phyloP scores from a whole-genome alignment of 2,329 filamentous ascomycete genomes.

The Stromatinia cepivora region DNA sequence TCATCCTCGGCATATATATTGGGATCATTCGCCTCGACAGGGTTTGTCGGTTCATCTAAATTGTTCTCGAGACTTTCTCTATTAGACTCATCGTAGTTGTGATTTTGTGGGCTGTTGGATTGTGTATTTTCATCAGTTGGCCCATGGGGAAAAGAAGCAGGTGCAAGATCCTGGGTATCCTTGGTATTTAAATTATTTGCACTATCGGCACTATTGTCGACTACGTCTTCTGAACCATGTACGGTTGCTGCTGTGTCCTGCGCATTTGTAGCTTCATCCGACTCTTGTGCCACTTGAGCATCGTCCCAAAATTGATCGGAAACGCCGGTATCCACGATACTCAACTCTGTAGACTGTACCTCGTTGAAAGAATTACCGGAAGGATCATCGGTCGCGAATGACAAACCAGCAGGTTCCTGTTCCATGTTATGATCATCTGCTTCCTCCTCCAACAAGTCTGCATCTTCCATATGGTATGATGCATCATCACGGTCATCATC shows the following conservation, averaged over 20 bases:
- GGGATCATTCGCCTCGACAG: not conserved
- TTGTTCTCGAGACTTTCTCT: not conserved
- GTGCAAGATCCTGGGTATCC: not conserved
- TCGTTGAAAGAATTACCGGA: conserved; percentile 13
- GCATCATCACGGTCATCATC: conserved; percentile 44
- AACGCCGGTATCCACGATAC: conserved; percentile 17
- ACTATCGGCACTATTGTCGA: not conserved
- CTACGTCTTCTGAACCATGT: conserved; percentile 7
- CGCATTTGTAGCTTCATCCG: conserved; percentile 1
- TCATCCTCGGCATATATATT: conserved; percentile 8
- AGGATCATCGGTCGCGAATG: conserved; percentile 24
- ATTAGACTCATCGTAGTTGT: not conserved
- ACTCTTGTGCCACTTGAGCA: not conserved
- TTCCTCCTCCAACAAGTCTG: conserved; percentile 35
- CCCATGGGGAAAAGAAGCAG: conserved; percentile 2
- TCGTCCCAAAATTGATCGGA: conserved; percentile 16
- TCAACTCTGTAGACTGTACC: conserved; percentile 11
- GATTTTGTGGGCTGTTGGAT: conserved; percentile 4
- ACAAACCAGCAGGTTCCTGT: conserved; percentile 28
- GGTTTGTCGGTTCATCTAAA: not conserved
- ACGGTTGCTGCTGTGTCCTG: conserved; percentile 4
- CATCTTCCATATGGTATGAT: conserved; percentile 44
- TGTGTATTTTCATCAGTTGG: conserved; percentile 9
- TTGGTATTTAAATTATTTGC: conserved; percentile 3
- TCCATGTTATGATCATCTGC: conserved; percentile 31